Evolutionary conservation across 2,329 filamentous ascomycete species (phyloP).

Genomic region (Penicillium capsulatum): DNA sequence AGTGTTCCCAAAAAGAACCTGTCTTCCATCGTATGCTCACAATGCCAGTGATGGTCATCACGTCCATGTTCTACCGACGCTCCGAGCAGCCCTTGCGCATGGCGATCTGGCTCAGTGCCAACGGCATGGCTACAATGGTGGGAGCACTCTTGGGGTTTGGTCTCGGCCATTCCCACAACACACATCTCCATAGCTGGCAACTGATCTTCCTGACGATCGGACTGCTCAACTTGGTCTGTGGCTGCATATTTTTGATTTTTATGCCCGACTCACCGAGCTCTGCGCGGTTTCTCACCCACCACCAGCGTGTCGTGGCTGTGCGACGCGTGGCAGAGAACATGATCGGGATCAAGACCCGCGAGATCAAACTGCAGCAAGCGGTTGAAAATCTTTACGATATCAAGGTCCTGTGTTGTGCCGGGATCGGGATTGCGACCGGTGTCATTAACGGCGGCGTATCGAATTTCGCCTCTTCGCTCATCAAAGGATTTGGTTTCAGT

Average conservation of each 20-base stretch:
- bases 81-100: conserved; percentile 37
- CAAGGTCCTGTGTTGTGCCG: conserved; percentile 36
- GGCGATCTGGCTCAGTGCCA: conserved; percentile 36
- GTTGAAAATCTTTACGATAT: conserved; percentile 41
- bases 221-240: conserved; percentile 45
- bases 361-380: conserved; percentile 35
- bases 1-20: conserved; percentile 2
- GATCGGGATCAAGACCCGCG: conserved; percentile 40
- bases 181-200: conserved; percentile 31
- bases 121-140: conserved; percentile 37
- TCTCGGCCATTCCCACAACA: conserved; percentile 31
- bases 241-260: conserved; percentile 29
- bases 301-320: conserved; percentile 40
- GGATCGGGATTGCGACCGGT: conserved; percentile 44
- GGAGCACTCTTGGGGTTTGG: conserved; percentile 37
- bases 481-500: conserved; percentile 42
- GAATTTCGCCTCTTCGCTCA: conserved; percentile 48
- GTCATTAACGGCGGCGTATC: conserved; percentile 50
- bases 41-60: conserved; percentile 30
- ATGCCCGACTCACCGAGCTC: conserved; percentile 39
- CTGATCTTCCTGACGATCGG: conserved; percentile 44
- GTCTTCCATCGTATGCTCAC: neutral
- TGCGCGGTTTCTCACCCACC: conserved; percentile 38
- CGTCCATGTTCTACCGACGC: conserved; percentile 38
- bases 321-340: conserved; percentile 41